phyloP scores from a whole-genome alignment of 495 filamentous ascomycete species.

The Beverwykella pulmonaria region DNA sequence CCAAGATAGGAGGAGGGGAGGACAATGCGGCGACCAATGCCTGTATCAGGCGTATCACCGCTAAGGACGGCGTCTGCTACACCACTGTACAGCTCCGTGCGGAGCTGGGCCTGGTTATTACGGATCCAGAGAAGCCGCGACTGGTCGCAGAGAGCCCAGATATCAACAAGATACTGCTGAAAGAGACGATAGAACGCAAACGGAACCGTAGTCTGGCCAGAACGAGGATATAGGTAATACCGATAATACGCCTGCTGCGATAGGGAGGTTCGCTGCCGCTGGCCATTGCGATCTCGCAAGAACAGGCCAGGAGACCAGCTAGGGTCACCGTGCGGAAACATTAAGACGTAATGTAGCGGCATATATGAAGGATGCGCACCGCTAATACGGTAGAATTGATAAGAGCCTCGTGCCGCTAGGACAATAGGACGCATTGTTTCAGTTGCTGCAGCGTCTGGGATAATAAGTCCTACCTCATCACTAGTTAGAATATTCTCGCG shows the following conservation, averaged over 20 bases:
- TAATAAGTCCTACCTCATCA: no score
- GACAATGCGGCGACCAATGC: not conserved
- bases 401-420: no score
- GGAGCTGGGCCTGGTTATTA: not conserved
- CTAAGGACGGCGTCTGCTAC: not conserved
- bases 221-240: not conserved
- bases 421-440: no score
- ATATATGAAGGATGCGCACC: not conserved
- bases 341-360: not conserved
- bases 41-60: not conserved
- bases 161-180: not conserved
- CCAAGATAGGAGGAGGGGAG: not conserved
- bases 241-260: not conserved
- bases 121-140: not conserved
- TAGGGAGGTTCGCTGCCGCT: not conserved
- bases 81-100: not conserved
- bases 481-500: no score
- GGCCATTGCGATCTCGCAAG: not conserved
- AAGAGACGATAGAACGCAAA: no score
- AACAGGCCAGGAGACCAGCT: not conserved
- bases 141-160: not conserved
- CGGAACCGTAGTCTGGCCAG: no score
- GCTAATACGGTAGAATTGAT: not conserved
- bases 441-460: no score
- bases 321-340: not conserved